These are phyloP conservation scores for Tolypocladium ovalisporum DNA, from an alignment of 2,329 filamentous ascomycete species.

Conservation along the genomic window DNA sequence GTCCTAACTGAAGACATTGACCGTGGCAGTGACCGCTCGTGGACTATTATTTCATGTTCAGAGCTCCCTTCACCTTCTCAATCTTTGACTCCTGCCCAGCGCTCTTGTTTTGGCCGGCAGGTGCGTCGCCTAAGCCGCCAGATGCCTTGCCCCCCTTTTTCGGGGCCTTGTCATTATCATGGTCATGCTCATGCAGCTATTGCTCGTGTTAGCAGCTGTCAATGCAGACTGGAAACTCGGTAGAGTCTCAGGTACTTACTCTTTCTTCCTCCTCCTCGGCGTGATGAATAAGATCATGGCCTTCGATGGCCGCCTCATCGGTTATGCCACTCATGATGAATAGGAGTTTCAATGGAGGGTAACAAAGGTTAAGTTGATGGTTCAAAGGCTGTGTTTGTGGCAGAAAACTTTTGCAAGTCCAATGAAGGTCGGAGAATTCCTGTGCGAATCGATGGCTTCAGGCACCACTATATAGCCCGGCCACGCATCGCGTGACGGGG, in stretches of 20 bases:
- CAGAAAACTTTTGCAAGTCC: too few species aligned
- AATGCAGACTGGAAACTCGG: too few species aligned
- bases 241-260: background rate
- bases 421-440: background rate
- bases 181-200: conserved; percentile 2
- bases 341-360: background rate
- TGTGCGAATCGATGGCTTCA: background rate
- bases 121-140: background rate
- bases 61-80: conserved; percentile 15
- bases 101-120: background rate
- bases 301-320: conserved; percentile 19
- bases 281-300: conserved; percentile 22
- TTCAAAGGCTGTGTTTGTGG: background rate
- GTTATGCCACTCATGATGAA: conserved; percentile 11
- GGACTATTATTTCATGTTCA: conserved; percentile 12
- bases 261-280: conserved; percentile 13
- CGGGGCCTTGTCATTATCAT: background rate
- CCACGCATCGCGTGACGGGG: background rate
- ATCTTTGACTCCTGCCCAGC: conserved; percentile 7
- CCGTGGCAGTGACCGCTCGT: background rate
- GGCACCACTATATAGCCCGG: background rate
- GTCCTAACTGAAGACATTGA: background rate
- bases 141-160: background rate
- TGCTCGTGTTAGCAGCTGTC: background rate
- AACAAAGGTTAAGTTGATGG: background rate